Conservation (phyloP, 2,329 filamentous ascomycete species). For the Fusarium falciforme region DNA sequence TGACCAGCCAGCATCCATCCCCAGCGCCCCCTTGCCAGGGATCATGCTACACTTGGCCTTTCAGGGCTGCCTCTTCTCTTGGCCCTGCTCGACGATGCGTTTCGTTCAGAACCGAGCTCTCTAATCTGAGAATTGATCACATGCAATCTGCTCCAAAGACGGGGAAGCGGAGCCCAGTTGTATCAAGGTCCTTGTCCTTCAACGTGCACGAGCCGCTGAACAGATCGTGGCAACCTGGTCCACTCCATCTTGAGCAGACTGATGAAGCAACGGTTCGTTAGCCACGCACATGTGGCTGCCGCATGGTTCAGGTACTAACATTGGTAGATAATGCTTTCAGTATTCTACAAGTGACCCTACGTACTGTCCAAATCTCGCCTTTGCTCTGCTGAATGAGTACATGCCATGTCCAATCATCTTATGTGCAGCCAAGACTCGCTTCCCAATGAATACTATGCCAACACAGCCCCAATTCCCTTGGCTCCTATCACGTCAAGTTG, state of each 20-base stretch:
- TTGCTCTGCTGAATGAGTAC: slow-evolving; percentile 3
- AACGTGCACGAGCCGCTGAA: slow-evolving; percentile 19
- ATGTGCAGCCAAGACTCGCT: slow-evolving; percentile 12
- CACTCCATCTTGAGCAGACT: slow-evolving; percentile 9
- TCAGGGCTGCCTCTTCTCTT: slow-evolving; percentile 7
- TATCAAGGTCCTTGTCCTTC: slow-evolving; percentile 18
- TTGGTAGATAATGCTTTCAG: not conserved
- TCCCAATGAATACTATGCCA: slow-evolving; percentile 5
- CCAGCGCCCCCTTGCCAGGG: not conserved
- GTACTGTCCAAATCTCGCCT: not conserved
- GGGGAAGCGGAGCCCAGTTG: slow-evolving; percentile 22
- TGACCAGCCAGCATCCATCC: not conserved
- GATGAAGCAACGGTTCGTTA: not conserved
- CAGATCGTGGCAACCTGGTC: slow-evolving; percentile 7
- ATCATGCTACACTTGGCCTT: not conserved
- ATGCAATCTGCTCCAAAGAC: slow-evolving; percentile 14
- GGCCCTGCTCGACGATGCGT: not conserved
- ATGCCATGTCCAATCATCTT: slow-evolving; percentile 10
- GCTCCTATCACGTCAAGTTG: slow-evolving; percentile 3
- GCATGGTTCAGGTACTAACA: not conserved
- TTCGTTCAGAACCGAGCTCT: not conserved
- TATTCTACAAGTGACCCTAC: not conserved
- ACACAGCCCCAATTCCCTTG: slow-evolving; percentile 10
- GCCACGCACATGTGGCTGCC: slow-evolving; percentile 3
- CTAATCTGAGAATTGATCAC: slow-evolving; percentile 2